Evolutionary conservation across 345 rosid species (phyloP), one percentile per base, ranked within the genome.

Genomic region (Citrus sp.): DNA sequence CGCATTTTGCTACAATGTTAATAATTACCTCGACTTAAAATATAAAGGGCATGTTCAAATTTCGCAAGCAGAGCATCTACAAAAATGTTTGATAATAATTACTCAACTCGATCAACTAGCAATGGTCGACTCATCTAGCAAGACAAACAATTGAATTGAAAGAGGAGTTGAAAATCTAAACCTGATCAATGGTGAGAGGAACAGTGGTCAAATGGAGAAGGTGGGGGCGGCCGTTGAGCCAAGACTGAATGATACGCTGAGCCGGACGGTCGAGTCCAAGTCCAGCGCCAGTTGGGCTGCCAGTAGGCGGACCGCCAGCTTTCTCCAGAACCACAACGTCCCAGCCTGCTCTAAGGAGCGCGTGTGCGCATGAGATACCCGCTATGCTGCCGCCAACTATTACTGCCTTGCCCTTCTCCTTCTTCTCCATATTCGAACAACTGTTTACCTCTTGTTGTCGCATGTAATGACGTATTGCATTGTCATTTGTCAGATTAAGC

Each of bases 271-370:
- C 94, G 68, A 94, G 90, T 9, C 92, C 88, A 22, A 92, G 86
- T 0, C 97, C 98, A 5, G 97, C 97, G 34, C 98, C 96, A 14
- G 93, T 90, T 19, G 96, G 90, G 76, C 92, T 91, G n/a, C 91
- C 89, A 25, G 81, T 87, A 1, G 93, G 93, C 25, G 96, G 92
- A 64, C 85, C 72, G 28, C 61, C 6, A 0, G 92, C 83, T 76
- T 92, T 92, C 91, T 94, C 98, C 18, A 92, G 73, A 2, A 91
- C 87, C 18, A 86, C 25, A 27, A 92, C 92, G 21, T 92, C 86
- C 93, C 92, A 92, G 7, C 93, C 96, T 2, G 89, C 92, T 79
- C 69, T 85, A 37, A 83, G 79, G 37, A 91, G 89, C 34, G 97
- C 80, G 77, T 91, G 97, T 14, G 93, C 95, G 80, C 95, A 87